phyloP scores from a whole-genome alignment of 2,329 filamentous ascomycete genomes.

The Corniculantispora saksenae region DNA sequence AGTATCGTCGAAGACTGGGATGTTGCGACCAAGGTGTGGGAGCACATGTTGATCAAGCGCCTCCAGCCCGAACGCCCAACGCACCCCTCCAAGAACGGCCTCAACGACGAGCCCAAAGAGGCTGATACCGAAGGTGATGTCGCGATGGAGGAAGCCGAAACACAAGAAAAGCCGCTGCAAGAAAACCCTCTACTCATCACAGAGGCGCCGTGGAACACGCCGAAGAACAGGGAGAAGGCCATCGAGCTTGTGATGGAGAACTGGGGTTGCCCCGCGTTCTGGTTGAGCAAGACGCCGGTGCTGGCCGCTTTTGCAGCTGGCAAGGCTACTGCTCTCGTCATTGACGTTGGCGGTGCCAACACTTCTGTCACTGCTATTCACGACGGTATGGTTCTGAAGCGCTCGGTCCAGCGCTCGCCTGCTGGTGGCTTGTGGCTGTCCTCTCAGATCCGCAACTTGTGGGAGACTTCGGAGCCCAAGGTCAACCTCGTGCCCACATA shows the following conservation, averaged over 20 bases:
- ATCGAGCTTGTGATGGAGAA: constrained; percentile 97
- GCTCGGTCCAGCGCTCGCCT: constrained; percentile 82
- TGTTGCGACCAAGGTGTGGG: constrained; percentile 83
- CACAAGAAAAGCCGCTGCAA: constrained; percentile 74
- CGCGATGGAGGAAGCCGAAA: constrained; percentile 54
- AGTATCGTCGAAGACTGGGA: constrained; percentile 97
- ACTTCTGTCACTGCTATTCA: constrained; percentile 89
- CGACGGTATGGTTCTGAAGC: constrained; percentile 91
- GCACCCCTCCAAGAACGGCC: constrained; percentile 71
- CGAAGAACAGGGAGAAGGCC: constrained; percentile 86
- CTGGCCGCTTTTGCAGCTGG: constrained; percentile 89
- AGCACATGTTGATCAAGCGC: constrained; percentile 85
- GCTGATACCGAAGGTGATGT: constrained; percentile 63
- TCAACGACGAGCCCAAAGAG: constrained; percentile 67
- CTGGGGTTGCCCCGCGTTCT: constrained; percentile 95
- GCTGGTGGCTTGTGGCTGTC: constrained; percentile 90
- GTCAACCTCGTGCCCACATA: constrained; percentile 81
- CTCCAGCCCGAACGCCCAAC: constrained; percentile 76
- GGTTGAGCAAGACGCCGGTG: constrained; percentile 85
- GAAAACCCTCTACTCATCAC: constrained; percentile 93
- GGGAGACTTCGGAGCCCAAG: constrained; percentile 67
- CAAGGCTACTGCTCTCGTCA: constrained; percentile 87
- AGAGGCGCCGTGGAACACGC: constrained; percentile 88
- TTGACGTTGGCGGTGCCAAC: constrained; percentile 87
- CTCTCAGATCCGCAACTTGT: constrained; percentile 80